Percentiles rank a stretch among this genome's conserved stretches.
phyloP scores from a whole-genome alignment of 2,329 filamentous ascomycete species.

The Aspergillus unguis region DNA sequence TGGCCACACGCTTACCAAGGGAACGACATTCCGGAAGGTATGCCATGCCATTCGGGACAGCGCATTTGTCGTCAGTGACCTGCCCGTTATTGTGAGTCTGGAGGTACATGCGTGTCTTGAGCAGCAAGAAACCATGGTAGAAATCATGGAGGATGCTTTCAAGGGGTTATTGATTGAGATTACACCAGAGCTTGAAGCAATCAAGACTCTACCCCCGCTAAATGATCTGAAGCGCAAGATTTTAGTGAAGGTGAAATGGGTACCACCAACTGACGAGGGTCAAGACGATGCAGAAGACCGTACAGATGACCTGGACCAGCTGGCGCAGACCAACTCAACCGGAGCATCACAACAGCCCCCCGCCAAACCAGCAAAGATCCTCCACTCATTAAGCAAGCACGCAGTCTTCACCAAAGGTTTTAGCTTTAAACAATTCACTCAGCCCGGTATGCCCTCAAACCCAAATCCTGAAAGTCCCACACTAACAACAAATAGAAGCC shows the following conservation, averaged over 20 bases:
- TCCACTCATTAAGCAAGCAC: constrained; percentile 67
- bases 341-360: constrained; percentile 4
- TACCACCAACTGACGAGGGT: constrained; percentile 44
- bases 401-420: constrained; percentile 86
- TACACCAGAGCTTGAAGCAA: constrained; percentile 55
- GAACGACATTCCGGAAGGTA: constrained; percentile 83
- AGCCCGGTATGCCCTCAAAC: constrained; percentile 50
- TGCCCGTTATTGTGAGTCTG: constrained; percentile 86
- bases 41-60: constrained; percentile 74
- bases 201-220: constrained; percentile 60
- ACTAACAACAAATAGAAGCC: constrained; percentile 36
- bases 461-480: background rate
- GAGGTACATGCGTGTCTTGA: constrained; percentile 81
- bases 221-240: constrained; percentile 75
- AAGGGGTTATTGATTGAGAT: constrained; percentile 67
- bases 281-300: constrained; percentile 22
- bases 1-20: constrained; percentile 79
- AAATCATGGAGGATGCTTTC: constrained; percentile 92
- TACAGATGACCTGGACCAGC: constrained; percentile 13
- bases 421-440: constrained; percentile 70
- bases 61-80: constrained; percentile 70
- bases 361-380: constrained; percentile 59
- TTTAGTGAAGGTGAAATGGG: constrained; percentile 73
- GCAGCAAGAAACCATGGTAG: constrained; percentile 89
- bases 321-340: constrained; percentile 1